Base-by-base conservation (phyloP, 345 rosid genomes). In the Citrus mangshanensis region DNA sequence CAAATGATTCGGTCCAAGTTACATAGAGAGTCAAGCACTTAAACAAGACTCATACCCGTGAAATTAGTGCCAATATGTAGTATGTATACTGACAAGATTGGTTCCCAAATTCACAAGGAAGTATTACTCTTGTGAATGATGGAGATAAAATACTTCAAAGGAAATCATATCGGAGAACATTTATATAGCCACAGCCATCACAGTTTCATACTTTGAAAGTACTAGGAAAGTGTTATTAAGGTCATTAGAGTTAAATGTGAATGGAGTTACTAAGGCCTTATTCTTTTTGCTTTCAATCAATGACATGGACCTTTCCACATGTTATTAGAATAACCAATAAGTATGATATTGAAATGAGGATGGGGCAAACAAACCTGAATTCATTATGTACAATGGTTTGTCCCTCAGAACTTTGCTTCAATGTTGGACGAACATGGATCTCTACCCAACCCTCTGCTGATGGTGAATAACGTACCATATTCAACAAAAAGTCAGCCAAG, bases 401-500 rank as follows among this genome's bases (percentile, higher is more conserved):
- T 51, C 88, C 93, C 28, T 86, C 88, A 78, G 93, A 76, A 78
- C 72, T 78, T 81, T 84, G 93, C 87, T 91, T 92, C 30, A 89
- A 58, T 68, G 82, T 82, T 19, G 93, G 99, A 77, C 76, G 82
- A 76, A 92, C 86, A 80, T 89, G 97, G 82, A 95, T 93, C 90
- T 93, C 97, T 54, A 95, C 96, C 97, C 98, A 93, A 9, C 98
- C 97, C 60, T 89, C 91, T 8, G 83, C 82, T 56, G 96, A 81
- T 4, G 98, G 92, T 18, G 98, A 93, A 88, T 88, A 86, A 7
- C 91, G 87, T 75, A 92, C 91, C 87, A 95, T 92, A 84, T 91
- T 95, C 82, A 93, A 82, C 86, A 95, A 87, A 85, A 92, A 93
- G 84, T 89, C 98, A 46, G 98, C 93, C 87, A 95, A 84, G 58